Conservation (phyloP, 2,329 filamentous ascomycete genomes). For the Fusarium penzigii region DNA sequence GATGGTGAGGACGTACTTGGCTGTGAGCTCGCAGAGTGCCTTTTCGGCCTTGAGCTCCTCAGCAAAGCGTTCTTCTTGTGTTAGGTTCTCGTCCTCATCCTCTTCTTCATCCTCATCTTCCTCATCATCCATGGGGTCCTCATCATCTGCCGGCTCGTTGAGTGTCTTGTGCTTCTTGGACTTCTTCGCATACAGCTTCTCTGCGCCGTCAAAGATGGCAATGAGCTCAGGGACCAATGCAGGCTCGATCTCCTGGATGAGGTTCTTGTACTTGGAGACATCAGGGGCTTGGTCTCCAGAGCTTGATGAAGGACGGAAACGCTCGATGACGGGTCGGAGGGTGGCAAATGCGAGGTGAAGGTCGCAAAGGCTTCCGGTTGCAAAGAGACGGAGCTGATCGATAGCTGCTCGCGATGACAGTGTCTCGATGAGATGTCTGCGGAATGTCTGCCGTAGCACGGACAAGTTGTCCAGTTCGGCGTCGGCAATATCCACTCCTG, state of each 20-base stretch:
- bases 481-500: constrained; percentile 56
- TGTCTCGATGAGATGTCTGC: constrained; percentile 65
- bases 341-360: constrained; percentile 78
- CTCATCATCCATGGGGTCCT: constrained; percentile 69
- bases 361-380: constrained; percentile 78
- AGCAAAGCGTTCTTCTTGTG: constrained; percentile 60
- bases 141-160: constrained; percentile 68
- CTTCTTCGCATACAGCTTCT: constrained; percentile 76
- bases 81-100: constrained; percentile 49
- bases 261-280: constrained; percentile 37
- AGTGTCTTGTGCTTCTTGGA: constrained; percentile 57
- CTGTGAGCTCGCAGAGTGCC: constrained; percentile 80
- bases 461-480: constrained; percentile 62
- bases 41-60: constrained; percentile 78
- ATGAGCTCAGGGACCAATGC: constrained; percentile 68
- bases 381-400: constrained; percentile 75
- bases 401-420: constrained; percentile 68
- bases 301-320: constrained; percentile 32
- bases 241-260: constrained; percentile 68
- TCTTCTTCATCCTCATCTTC: constrained; percentile 55
- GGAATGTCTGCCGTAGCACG: constrained; percentile 56
- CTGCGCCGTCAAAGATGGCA: constrained; percentile 74
- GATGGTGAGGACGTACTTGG: constrained; percentile 81
- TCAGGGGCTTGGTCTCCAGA: constrained; percentile 23
- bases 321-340: constrained; percentile 58